Conservation (phyloP, 208 protist genomes). For the Leishmania mexicana region DNA sequence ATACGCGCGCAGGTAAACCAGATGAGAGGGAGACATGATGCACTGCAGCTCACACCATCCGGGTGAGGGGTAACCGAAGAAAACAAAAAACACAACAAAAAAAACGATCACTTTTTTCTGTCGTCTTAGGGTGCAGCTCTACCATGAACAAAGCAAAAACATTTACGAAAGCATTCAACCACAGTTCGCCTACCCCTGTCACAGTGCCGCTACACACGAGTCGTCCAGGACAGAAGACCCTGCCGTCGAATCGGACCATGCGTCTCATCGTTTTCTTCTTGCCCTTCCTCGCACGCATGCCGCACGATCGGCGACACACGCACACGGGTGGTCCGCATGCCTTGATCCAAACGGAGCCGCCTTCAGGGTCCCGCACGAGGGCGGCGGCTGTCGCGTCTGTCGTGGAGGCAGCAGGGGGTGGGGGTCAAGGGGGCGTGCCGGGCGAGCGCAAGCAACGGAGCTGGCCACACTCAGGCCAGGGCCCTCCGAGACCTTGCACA, state of each 20-base stretch:
- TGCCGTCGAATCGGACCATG: background rate
- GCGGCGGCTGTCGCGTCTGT: background rate
- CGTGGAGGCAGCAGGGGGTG: no score
- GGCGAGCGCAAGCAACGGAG: no score
- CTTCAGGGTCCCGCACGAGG: background rate
- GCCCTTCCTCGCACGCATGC: background rate
- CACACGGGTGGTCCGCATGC: background rate
- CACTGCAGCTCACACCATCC: background rate
- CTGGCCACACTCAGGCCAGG: background rate
- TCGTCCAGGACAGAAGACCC: background rate
- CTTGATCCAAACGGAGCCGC: background rate
- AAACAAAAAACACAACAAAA: background rate
- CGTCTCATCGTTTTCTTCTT: background rate
- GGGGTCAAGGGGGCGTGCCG: no score
- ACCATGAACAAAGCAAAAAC: background rate
- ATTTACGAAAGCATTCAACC: background rate
- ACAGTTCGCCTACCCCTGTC: background rate
- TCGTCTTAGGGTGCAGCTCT: background rate
- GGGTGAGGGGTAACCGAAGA: background rate
- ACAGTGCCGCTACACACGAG: background rate
- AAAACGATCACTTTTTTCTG: background rate
- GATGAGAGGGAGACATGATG: background rate
- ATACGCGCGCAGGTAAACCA: background rate
- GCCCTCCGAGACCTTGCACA: background rate
- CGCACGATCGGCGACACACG: background rate